Base-by-base conservation (phyloP, 495 filamentous ascomycete species). In the Letharia lupina region DNA sequence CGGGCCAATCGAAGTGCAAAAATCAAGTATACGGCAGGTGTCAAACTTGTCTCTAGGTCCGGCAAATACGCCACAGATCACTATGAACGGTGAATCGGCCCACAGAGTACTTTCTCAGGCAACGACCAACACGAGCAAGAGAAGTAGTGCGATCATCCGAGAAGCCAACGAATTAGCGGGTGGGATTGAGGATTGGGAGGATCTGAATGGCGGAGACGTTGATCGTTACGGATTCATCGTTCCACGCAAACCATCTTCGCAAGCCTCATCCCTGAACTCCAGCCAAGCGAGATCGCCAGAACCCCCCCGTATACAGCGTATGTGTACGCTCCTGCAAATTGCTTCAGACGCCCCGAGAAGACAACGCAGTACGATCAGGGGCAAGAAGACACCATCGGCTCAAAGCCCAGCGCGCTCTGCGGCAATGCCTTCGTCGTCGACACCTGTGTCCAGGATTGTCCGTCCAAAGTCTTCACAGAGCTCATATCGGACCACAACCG, bases 201-300 rank as follows among this genome's bases (percentile, higher is more conserved):
- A 96, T 75, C 77, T 99, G 15, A 81, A 87, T n/a, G 89, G 84
- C n/a, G 82, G 79, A 48, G 90, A 96, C 73, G 89, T 98, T 52
- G 94, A 99, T 76, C 78, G 88, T 67, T 99, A 98, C 74, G 94
- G 94, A 23, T 99, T 99, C 78, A 98, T 99, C 74, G 82, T 80
- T 67, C 78, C 72, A 72, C 77, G 73, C 56, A 79, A 70, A 64
- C 75, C 47, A 6, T 68, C 70, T 31, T 72, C 70, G 47, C 52
- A 64, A 23, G 63, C 61, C 6, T 70, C 71, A 61, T 70, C 69
- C 20, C 45, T 62, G 7, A 68, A 61, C 67, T 80, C 69, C 68
- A 73, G 64, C 75, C 74, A 66, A 77, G 63, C 68, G 31, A 67
- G 65, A 58, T 72, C 71, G 2, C 73, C 76, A 50, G 77, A 82